Conservation (phyloP, 2,329 filamentous ascomycete species). For the Pestalotiopsis sp. region DNA sequence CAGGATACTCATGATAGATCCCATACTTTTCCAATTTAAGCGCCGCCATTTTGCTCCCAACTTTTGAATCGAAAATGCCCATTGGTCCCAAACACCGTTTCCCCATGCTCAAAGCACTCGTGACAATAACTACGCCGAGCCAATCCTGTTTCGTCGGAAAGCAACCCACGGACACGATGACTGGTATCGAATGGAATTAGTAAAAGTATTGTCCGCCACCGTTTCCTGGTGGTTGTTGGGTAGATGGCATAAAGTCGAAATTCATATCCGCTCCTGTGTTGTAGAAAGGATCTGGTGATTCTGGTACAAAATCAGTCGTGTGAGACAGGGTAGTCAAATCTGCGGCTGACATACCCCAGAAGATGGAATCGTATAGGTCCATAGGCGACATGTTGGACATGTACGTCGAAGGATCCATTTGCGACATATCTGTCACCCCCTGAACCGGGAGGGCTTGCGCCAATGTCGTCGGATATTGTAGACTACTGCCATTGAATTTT, state of each 20-base stretch:
- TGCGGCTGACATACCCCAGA: slow-evolving; percentile 56
- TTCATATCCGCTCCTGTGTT: slow-evolving; percentile 56
- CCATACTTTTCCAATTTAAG: background rate
- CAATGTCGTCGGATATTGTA: slow-evolving; percentile 34
- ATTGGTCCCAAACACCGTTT: background rate
- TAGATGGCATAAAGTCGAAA: slow-evolving; percentile 56
- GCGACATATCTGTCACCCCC: slow-evolving; percentile 47
- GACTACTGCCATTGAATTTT: slow-evolving; percentile 17
- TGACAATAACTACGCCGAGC: background rate
- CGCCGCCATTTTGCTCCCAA: background rate
- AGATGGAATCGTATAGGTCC: slow-evolving; percentile 70
- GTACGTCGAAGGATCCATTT: slow-evolving; percentile 58
- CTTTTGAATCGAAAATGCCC: background rate
- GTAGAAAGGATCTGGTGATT: slow-evolving; percentile 63
- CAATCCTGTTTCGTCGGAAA: background rate
- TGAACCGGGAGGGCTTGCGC: slow-evolving; percentile 31
- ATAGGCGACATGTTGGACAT: slow-evolving; percentile 70
- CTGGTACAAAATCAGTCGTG: slow-evolving; percentile 34
- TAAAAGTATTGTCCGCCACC: slow-evolving; percentile 52
- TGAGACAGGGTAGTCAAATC: slow-evolving; percentile 16
- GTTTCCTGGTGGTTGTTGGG: slow-evolving; percentile 61
- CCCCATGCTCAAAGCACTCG: background rate
- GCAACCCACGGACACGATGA: background rate
- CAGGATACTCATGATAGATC: background rate
- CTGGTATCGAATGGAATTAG: slow-evolving; percentile 47